Conservation (phyloP, 257 asterid species). For the Voacanga thouarsii region DNA sequence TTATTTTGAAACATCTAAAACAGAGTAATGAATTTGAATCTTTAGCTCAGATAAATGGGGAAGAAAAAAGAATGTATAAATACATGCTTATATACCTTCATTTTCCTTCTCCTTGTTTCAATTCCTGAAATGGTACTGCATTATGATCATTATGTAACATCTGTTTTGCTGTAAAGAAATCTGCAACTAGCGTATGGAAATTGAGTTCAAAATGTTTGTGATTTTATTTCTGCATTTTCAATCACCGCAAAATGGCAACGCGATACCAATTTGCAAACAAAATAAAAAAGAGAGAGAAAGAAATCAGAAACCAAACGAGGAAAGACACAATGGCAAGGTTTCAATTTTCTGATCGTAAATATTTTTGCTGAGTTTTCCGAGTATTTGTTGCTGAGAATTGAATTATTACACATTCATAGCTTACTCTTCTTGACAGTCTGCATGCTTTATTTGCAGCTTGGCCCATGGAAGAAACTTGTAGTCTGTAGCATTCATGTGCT, state of each 20-base stretch:
- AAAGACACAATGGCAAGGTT: background rate
- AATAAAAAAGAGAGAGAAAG: background rate
- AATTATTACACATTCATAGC: background rate
- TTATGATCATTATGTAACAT: background rate
- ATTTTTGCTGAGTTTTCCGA: background rate
- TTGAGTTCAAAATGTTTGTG: background rate
- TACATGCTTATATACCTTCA: background rate
- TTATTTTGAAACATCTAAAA: background rate
- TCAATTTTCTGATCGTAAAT: background rate
- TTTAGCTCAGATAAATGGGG: background rate
- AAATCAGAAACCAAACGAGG: background rate
- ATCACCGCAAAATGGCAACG: background rate
- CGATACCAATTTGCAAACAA: background rate
- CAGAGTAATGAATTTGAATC: background rate
- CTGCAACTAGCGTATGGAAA: background rate
- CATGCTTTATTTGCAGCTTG: constrained; percentile 41
- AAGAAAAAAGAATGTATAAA: background rate
- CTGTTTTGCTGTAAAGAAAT: background rate
- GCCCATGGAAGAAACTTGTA: constrained; percentile 49
- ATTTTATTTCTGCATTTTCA: background rate
- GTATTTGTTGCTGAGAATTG: background rate
- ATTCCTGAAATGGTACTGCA: background rate
- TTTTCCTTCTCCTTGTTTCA: background rate
- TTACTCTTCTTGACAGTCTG: background rate
- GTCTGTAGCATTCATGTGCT: constrained; percentile 95